These are phyloP conservation scores for Xylaria acuta DNA, from an alignment of 495 filamentous ascomycete genomes.

Conservation along the genomic window DNA sequence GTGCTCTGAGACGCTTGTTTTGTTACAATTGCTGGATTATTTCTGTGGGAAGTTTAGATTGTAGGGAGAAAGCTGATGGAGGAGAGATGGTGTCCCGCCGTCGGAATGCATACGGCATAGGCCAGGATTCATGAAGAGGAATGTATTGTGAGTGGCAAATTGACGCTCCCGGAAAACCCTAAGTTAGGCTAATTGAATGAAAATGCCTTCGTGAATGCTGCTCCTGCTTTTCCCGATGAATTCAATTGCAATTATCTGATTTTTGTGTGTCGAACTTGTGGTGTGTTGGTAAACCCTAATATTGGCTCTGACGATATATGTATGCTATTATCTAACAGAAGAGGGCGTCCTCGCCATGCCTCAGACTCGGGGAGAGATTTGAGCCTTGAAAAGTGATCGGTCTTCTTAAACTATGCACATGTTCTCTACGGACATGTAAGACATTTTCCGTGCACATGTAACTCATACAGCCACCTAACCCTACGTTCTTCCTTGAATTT, in stretches of 20 bases:
- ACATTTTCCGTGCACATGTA: not conserved
- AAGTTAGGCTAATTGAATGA: conserved; percentile 12
- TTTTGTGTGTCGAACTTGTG: not conserved
- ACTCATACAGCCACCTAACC: not conserved
- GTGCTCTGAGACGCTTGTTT: not conserved
- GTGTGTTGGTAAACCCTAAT: not conserved
- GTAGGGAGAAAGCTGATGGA: not conserved
- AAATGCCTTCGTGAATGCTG: not conserved
- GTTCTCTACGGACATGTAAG: not conserved
- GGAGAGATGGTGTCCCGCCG: not conserved
- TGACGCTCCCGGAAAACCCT: not conserved
- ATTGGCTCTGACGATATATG: not conserved
- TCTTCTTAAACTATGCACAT: not conserved
- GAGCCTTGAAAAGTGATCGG: not conserved
- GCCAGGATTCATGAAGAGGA: not conserved
- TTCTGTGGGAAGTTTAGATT: not conserved
- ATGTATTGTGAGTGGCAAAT: not conserved
- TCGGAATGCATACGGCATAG: not conserved
- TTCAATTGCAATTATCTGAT: not conserved
- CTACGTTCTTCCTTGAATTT: not conserved
- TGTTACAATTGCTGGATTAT: not conserved
- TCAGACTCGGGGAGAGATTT: not conserved
- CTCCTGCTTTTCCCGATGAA: not conserved
- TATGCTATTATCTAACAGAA: not conserved
- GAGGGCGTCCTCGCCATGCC: not conserved